Evolutionary conservation across 805 yeast genomes (phyloP).

Genomic region (Suhomyces emberorum): DNA sequence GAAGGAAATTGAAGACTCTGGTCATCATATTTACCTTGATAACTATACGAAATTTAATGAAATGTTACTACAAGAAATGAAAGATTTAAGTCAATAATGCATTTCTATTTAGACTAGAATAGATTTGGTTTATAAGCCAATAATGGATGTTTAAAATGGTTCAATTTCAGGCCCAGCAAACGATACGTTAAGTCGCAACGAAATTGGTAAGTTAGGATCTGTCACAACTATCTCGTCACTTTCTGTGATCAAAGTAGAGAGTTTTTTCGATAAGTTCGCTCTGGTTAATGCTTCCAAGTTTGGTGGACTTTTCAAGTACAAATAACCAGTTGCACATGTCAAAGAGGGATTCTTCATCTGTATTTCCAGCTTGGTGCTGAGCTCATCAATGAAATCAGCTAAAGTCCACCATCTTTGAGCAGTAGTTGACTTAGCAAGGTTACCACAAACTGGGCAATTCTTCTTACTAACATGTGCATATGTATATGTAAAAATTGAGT

Average conservation of each 20-base stretch:
- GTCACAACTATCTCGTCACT: conserved; percentile 54
- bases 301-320: conserved; percentile 49
- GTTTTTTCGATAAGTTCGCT: conserved; percentile 34
- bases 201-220: conserved; percentile 50
- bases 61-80: conserved; percentile 52
- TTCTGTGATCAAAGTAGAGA: conserved; percentile 34
- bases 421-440: conserved; percentile 20
- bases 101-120: too few species aligned
- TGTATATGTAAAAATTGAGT: conserved; percentile 71
- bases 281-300: conserved; percentile 44
- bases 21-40: conserved; percentile 80
- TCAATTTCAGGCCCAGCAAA: background rate
- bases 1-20: conserved; percentile 50
- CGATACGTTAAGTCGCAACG: conserved; percentile 17
- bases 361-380: conserved; percentile 27
- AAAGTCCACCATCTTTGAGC: conserved; percentile 29
- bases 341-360: conserved; percentile 46
- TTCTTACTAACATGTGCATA: conserved; percentile 58
- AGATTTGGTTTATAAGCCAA: too few species aligned
- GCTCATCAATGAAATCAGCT: conserved; percentile 40
- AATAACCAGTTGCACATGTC: conserved; percentile 32
- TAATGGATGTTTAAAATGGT: background rate
- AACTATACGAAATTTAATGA: conserved; percentile 54
- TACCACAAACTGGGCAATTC: conserved; percentile 79
- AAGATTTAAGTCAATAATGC: conserved; percentile 2